Evolutionary conservation across 2,329 filamentous ascomycete genomes (phyloP), one percentile per base, ranked within the genome.

Genomic region (Fusarium agapanthi): DNA sequence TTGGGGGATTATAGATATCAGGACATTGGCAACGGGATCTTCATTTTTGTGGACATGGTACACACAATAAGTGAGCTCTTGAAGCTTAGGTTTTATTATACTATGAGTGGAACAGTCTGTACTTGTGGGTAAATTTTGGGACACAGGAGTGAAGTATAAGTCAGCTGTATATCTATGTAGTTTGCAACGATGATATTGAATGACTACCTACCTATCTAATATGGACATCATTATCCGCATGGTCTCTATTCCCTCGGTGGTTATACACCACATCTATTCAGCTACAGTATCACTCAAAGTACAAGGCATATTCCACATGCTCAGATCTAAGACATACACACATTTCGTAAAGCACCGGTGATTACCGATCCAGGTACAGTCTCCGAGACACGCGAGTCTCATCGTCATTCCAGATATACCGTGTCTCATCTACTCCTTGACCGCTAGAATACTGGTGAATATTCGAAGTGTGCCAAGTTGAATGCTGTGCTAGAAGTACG

Each of bases 361-460:
- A 43, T 43, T 30, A 22, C 37, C 45, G 45, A 35, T 15, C 35
- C 20, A 35, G 40, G 37, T 45, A 28, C 47, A 48, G 24, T 16
- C 60, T 70, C 56, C 53, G 38, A 72, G 61, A 73, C 61, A 73
- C 34, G 61, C 56, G 35, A 40, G 65, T 73, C 61, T 72, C 65
- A 66, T 61, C n/a, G 15, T 24, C 69, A 67, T 70, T 73, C 70
- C 56, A 41, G 32, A 48, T 50, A 32, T 45, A 55, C 47, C n/a
- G 45, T 45, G 34, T 34, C 41, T 55, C 32, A 38, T 34, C 38
- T 54, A 9, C 37, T 40, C 32, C 51, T 37, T 69, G 44, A 71
- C 65, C 61, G 61, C 57, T 30, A 54, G 24, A 58, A 54, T 28
- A 35, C 16, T 38, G 26, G 37, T n/a, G 24, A 35, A 34, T 16